Evolutionary conservation across 78 protist species (phyloP).

Genomic region (Creolimax fragrantissima): DNA sequence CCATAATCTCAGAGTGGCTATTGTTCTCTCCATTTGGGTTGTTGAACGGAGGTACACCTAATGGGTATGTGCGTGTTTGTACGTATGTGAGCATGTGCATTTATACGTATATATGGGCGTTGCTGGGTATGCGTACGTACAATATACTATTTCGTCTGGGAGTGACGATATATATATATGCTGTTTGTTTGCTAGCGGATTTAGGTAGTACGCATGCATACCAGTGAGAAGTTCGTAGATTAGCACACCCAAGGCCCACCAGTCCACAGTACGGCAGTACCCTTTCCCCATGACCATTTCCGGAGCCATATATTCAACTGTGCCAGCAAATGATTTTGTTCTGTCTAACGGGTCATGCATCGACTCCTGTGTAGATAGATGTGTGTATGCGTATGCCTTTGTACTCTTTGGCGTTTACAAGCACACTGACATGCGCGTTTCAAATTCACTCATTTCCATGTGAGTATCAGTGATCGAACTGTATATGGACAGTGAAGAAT

Average conservation of each 20-base stretch:
- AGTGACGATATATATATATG: no score
- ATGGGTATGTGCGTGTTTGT: background rate
- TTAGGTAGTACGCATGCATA: no score
- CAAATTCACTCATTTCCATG: no score
- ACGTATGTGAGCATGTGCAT: background rate
- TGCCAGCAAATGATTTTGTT: background rate
- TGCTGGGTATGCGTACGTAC: background rate
- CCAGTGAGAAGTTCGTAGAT: constrained; percentile 44
- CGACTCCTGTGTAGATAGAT: no score
- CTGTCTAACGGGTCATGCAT: background rate
- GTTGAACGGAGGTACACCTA: background rate
- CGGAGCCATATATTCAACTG: constrained; percentile 18
- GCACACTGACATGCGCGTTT: no score
- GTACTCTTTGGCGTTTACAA: no score
- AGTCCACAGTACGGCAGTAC: constrained; percentile 55
- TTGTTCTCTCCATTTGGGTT: background rate
- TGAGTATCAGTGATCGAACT: no score
- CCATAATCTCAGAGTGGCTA: background rate
- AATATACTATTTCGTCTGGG: background rate
- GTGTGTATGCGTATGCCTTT: no score
- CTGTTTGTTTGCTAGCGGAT: background rate
- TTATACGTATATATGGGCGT: background rate
- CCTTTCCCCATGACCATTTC: constrained; percentile 20
- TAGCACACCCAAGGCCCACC: constrained; percentile 51
- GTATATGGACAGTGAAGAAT: no score